phyloP scores from a whole-genome alignment of 805 yeast genomes.

The Wickerhamomyces tratensis region DNA sequence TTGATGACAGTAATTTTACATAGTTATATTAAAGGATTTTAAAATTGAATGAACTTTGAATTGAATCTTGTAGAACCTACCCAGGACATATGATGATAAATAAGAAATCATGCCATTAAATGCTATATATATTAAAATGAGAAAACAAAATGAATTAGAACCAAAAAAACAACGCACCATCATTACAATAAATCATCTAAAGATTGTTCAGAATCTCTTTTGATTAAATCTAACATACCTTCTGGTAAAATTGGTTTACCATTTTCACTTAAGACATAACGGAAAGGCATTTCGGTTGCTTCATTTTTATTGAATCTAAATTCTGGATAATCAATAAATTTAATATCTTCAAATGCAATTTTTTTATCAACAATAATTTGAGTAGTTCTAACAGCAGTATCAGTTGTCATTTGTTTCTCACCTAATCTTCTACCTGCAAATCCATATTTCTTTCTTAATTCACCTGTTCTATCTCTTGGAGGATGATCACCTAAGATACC shows the following conservation, averaged over 20 bases:
- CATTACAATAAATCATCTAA: constrained; percentile 48
- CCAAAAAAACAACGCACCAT: too few species aligned
- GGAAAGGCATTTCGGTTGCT: constrained; percentile 95
- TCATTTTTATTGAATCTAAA: constrained; percentile 80
- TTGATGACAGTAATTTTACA: too few species aligned
- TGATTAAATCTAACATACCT: constrained; percentile 85
- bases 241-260: constrained; percentile 79
- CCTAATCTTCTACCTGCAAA: constrained; percentile 85
- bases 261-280: constrained; percentile 61
- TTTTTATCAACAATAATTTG: constrained; percentile 61
- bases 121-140: too few species aligned
- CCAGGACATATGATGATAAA: too few species aligned
- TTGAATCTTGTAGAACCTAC: too few species aligned
- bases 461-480: constrained; percentile 85
- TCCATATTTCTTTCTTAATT: constrained; percentile 71
- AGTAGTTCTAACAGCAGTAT: constrained; percentile 91
- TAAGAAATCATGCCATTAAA: too few species aligned
- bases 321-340: constrained; percentile 90
- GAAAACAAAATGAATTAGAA: too few species aligned
- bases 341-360: constrained; percentile 56
- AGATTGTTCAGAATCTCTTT: constrained; percentile 76
- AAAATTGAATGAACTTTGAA: too few species aligned
- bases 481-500: constrained; percentile 96
- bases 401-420: constrained; percentile 90
- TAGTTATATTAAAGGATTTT: too few species aligned